phyloP scores from a whole-genome alignment of 129 eudicot genomes.

The Kitagawia praeruptora region DNA sequence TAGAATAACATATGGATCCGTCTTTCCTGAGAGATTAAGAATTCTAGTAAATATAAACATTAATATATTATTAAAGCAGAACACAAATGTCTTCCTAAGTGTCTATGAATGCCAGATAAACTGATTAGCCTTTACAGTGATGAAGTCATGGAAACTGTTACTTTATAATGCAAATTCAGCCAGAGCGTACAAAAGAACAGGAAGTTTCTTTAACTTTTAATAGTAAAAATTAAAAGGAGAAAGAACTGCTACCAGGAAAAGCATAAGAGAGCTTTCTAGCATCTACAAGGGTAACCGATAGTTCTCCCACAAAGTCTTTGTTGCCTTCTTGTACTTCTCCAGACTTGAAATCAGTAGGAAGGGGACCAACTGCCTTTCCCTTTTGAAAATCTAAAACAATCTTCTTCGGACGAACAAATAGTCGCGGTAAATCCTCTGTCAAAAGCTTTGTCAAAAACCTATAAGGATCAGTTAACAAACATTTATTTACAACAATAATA shows the following conservation, averaged over 20 bases:
- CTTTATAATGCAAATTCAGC: not conserved
- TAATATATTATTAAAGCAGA: not conserved
- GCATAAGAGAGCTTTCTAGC: constrained; percentile 79
- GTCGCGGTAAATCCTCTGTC: constrained; percentile 86
- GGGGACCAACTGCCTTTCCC: constrained; percentile 79
- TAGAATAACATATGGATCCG: constrained; percentile 83
- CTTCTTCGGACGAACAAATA: constrained; percentile 96
- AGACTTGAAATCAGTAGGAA: constrained; percentile 49
- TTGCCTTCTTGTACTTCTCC: constrained; percentile 89
- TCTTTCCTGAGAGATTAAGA: constrained; percentile 54
- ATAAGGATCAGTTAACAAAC: not conserved
- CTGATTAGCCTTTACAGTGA: not conserved
- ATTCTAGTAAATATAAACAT: not conserved
- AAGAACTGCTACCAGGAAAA: constrained; percentile 37
- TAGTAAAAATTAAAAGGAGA: not conserved
- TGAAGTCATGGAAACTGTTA: not conserved
- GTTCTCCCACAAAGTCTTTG: constrained; percentile 76
- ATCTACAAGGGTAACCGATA: constrained; percentile 94
- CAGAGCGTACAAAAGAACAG: not conserved
- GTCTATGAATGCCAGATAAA: not conserved
- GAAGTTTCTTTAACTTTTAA: not conserved
- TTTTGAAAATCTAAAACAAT: constrained; percentile 88
- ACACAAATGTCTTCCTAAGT: not conserved
- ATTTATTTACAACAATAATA: not conserved
- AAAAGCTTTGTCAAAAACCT: constrained; percentile 96